Base-by-base conservation (phyloP, 2,329 filamentous ascomycete genomes). In the Nemania diffusa region DNA sequence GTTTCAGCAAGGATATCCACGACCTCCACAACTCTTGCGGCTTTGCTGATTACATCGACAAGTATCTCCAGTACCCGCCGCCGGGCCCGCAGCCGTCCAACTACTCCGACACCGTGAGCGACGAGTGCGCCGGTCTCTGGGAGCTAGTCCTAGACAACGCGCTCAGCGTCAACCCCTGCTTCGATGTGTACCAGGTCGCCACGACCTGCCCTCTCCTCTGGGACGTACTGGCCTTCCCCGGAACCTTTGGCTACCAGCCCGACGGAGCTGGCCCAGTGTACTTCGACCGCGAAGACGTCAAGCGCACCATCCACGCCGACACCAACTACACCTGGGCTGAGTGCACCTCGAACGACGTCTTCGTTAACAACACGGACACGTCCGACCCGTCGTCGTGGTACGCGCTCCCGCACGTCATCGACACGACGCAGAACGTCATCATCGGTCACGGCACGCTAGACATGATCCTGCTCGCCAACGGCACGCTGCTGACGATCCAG, bases 401-500 rank as follows among this genome's bases (percentile, higher is more conserved):
- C 51, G 87, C 87, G 0, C 83, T 95, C 0, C 91, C 91, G 0
- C 81, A 87, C 42, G 88, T 95, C 40, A 92, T 95, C 69, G 92
- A 95, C 73, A 82, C 84, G 34, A 92, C 91, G 1, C 84, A 91
- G 53, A 90, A 90, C 69, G 92, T 92, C 8, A 84, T 96, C 71
- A 88, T 96, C 73, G 90, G 84, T 2, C 91, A 94, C 74, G 92
- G 91, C 11, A 81, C 86, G 56, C 84, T 91, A 11, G 92, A 94
- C 79, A 91, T 85, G 75, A 84, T 92, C 67, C 83, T 93, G 9
- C 81, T 90, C 26, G 82, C 84, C 73, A 91, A 92, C 76, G 92
- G 91, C 17, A 91, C 91, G 0, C 82, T 95, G 1, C 81, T 93
- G 6, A 85, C 86, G 0, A 89, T 94, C 65, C 92, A 95, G 76